phyloP scores from a whole-genome alignment of 257 asterid genomes.

The Verbascum thapsus region DNA sequence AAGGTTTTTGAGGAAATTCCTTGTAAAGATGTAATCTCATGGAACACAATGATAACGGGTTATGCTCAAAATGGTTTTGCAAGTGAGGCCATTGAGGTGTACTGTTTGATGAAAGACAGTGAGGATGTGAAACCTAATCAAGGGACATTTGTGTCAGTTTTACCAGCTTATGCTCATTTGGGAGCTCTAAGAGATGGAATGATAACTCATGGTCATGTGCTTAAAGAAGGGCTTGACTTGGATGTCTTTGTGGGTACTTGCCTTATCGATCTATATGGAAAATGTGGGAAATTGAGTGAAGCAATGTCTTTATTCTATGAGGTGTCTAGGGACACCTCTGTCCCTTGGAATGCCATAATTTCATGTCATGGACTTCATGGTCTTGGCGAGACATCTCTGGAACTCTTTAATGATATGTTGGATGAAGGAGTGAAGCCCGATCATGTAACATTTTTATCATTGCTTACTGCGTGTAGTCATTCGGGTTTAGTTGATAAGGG shows the following conservation, averaged over 20 bases:
- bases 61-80: slow-evolving; percentile 88
- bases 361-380: slow-evolving; percentile 83
- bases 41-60: slow-evolving; percentile 82
- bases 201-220: slow-evolving; percentile 57
- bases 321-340: slow-evolving; percentile 46
- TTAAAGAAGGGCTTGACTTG: slow-evolving; percentile 49
- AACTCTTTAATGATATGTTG: slow-evolving; percentile 59
- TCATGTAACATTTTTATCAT: slow-evolving; percentile 68
- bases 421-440: slow-evolving; percentile 64
- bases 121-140: slow-evolving; percentile 47
- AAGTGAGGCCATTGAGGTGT: slow-evolving; percentile 58
- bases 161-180: slow-evolving; percentile 79
- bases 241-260: slow-evolving; percentile 72
- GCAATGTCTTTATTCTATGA: slow-evolving; percentile 63
- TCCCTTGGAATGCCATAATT: slow-evolving; percentile 74
- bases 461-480: slow-evolving; percentile 78
- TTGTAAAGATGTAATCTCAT: slow-evolving; percentile 67
- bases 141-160: slow-evolving; percentile 73
- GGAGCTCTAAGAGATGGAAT: slow-evolving; percentile 77
- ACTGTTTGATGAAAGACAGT: slow-evolving; percentile 46
- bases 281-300: slow-evolving; percentile 68
- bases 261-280: slow-evolving; percentile 76
- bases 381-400: slow-evolving; percentile 54
- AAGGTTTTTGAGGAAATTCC: slow-evolving; percentile 57
- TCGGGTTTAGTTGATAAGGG: slow-evolving; percentile 74